Evolutionary conservation across 2,329 filamentous ascomycete genomes (phyloP).

Genomic region (Penicillium sclerotiorum): DNA sequence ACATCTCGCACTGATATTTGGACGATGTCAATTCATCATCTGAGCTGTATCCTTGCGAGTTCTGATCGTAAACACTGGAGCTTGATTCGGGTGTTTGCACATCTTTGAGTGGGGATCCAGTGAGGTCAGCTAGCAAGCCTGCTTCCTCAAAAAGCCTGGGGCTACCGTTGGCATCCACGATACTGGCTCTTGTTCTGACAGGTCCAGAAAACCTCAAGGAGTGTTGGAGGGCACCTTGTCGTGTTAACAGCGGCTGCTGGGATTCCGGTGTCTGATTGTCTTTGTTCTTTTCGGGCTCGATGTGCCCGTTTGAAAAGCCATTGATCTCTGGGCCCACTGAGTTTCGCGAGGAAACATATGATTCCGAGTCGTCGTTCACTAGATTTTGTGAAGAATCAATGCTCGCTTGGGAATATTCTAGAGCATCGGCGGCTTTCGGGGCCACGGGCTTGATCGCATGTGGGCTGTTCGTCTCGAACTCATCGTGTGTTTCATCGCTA

Average conservation of each 20-base stretch:
- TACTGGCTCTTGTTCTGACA: constrained; percentile 18
- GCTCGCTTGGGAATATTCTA: too few relatives aligned
- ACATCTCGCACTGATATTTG: constrained; percentile 26
- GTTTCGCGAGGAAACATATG: constrained; percentile 12
- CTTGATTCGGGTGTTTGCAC: constrained; percentile 4
- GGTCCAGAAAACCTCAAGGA: background rate
- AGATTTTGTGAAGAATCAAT: too few relatives aligned
- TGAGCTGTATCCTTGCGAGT: constrained; percentile 6
- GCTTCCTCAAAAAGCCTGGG: constrained; percentile 27
- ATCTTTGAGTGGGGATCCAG: background rate
- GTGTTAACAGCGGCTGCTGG: constrained; percentile 18
- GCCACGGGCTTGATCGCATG: too few relatives aligned
- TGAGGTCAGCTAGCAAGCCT: background rate
- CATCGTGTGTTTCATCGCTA: too few relatives aligned
- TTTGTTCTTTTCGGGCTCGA: background rate
- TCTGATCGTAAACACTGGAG: constrained; percentile 11
- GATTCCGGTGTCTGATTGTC: constrained; percentile 20
- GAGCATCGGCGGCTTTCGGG: too few relatives aligned
- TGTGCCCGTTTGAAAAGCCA: background rate
- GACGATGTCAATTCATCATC: constrained; percentile 12
- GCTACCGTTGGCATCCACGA: constrained; percentile 43
- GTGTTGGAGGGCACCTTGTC: background rate
- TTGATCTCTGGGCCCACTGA: background rate
- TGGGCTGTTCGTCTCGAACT: too few relatives aligned
- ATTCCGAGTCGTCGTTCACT: too few relatives aligned